Conservation (phyloP, 495 filamentous ascomycete species). For the Letharia lupina region DNA sequence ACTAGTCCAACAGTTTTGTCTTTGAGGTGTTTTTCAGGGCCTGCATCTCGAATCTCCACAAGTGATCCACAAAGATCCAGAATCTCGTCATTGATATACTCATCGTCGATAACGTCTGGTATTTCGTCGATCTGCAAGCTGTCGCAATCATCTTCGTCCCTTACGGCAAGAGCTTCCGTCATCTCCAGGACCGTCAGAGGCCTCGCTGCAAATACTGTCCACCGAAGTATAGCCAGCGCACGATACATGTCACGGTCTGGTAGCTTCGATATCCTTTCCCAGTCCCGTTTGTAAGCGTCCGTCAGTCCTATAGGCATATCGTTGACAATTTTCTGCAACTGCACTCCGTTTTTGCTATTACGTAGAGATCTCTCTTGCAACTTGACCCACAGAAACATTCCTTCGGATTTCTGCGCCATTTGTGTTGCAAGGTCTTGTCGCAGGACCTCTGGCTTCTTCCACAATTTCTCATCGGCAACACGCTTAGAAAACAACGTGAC, state of each 20-base stretch:
- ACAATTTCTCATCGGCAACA: neutral
- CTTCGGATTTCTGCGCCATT: constrained; percentile 26
- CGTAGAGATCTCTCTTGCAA: constrained; percentile 24
- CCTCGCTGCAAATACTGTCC: constrained; percentile 24
- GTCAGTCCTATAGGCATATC: constrained; percentile 20
- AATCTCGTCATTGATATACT: constrained; percentile 27
- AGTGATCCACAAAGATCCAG: constrained; percentile 26
- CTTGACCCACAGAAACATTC: constrained; percentile 29
- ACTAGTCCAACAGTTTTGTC: constrained; percentile 24
- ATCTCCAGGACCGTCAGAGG: constrained; percentile 27
- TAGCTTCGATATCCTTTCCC: constrained; percentile 24
- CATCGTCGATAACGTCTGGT: constrained; percentile 23
- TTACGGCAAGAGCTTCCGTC: constrained; percentile 25
- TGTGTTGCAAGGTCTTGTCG: constrained; percentile 18
- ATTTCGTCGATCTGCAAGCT: constrained; percentile 21
- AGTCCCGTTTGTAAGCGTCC: constrained; percentile 26
- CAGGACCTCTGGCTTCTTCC: neutral
- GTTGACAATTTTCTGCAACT: constrained; percentile 7
- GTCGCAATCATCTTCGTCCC: constrained; percentile 16
- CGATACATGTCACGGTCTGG: constrained; percentile 20
- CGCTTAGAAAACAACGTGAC: neutral
- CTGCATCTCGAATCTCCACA: constrained; percentile 22
- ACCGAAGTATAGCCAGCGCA: constrained; percentile 28
- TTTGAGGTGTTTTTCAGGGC: neutral
- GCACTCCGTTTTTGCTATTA: constrained; percentile 22